Evolutionary conservation across 345 rosid species (phyloP).

Genomic region (Eucalyptus caleyi): DNA sequence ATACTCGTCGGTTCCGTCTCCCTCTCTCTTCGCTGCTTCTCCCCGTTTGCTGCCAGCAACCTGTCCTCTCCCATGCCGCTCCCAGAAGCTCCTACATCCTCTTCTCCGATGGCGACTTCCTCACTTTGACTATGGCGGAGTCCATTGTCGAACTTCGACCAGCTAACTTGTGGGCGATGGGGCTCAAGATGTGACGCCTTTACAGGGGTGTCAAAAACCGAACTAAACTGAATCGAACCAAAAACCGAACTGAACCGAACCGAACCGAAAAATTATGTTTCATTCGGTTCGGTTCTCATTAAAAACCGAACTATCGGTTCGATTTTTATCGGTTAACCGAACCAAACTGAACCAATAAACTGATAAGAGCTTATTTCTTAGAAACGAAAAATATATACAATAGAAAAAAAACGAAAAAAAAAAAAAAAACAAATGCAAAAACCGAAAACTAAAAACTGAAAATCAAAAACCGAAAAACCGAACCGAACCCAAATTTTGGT

Average conservation of each 20-base stretch:
- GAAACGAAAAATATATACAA: accelerated
- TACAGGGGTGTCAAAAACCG: neutral
- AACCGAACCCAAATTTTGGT: too few relatives aligned
- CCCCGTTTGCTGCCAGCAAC: neutral
- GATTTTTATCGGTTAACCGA: accelerated
- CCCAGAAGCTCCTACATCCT: neutral
- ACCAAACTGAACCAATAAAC: accelerated
- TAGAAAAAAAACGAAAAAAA: too few relatives aligned
- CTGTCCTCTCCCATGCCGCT: neutral
- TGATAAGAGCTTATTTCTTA: too few relatives aligned
- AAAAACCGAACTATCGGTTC: too few relatives aligned
- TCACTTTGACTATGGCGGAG: neutral
- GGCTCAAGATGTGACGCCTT: neutral
- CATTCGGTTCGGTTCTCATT: too few relatives aligned
- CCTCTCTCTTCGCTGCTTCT: neutral
- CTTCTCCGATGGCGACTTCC: neutral
- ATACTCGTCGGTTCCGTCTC: slow-evolving; percentile 16
- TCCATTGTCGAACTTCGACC: neutral
- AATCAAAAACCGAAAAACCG: too few relatives aligned
- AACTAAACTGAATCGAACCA: accelerated
- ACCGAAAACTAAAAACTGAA: too few relatives aligned
- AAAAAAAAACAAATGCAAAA: too few relatives aligned
- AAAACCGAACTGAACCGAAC: too few relatives aligned
- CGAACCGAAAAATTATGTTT: accelerated
- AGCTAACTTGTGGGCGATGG: neutral